Base-by-base conservation (phyloP, 352 stramenopile genomes). In the Phytopythium oedochilum region DNA sequence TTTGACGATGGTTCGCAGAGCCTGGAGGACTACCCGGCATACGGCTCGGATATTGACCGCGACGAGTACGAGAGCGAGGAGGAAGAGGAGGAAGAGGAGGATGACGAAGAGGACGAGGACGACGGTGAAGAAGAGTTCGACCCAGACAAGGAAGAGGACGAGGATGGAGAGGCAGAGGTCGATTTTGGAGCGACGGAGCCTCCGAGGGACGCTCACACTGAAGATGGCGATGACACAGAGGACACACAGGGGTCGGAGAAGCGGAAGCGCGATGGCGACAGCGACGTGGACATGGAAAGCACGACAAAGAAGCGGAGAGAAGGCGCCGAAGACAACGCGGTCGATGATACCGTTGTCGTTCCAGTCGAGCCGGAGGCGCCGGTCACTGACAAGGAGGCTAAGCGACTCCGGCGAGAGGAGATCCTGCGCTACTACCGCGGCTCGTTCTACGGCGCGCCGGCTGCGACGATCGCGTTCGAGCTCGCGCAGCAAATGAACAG, bases 401-500 rank as follows among this genome's bases (percentile, higher is more conserved):
- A 86, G 42, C 70, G 79, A 20, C 69, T 77, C 31, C 80, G 84
- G 22, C 70, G 84, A 11, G 71, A 90, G 53, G 81, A 90, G 58
- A 92, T 97, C 40, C 70, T 92, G 26, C 64, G 83, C 23, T 99
- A 99, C 73, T 99, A 99, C 59, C 75, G 85, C 20, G 96, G 96
- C 22, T 96, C 88, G 10, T 98, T 91, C 61, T 75, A 87, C 46
- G 83, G 85, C 20, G 78, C 83, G 0, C 76, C 86, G 0, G 83
- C 83, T 0, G 73, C 88, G 6, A 81, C 79, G 1, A 73, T 97
- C n/a, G 72, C 88, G 28, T 95, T 86, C 39, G 74, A 94, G 49
- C 58, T 97, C 25, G 80, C 86, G 1, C 76, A 93, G 39, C 83
- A 94, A 45, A 70, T 95, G 46, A 96, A 96, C 55, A 86, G 73